Percentiles rank a stretch among this genome's conserved stretches.
Conservation (phyloP, 2,329 filamentous ascomycete species). For the Arthrocladium fulminans region DNA sequence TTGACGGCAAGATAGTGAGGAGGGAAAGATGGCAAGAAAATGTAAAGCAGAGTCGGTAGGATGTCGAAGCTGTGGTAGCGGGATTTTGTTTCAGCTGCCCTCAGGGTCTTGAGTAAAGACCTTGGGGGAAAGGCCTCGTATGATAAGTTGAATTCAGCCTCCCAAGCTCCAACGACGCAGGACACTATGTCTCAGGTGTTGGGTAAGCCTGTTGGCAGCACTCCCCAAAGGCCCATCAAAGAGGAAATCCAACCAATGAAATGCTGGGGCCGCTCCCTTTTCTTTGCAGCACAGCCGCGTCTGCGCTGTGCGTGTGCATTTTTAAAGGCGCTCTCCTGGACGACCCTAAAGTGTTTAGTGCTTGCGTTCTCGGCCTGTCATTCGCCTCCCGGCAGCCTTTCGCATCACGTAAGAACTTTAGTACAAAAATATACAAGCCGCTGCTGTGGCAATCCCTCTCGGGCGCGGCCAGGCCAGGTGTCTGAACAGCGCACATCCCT, state of each 20-base stretch:
- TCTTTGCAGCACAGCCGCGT: background rate
- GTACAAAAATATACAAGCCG: background rate
- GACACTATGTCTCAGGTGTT: background rate
- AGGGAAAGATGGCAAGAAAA: background rate
- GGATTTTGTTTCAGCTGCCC: conserved; percentile 3
- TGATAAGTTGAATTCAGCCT: conserved; percentile 1
- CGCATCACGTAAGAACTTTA: background rate
- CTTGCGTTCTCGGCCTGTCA: background rate
- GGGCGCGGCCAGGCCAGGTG: too few relatives aligned
- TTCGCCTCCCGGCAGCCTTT: background rate
- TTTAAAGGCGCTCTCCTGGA: background rate
- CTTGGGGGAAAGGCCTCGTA: background rate
- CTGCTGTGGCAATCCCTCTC: too few relatives aligned
- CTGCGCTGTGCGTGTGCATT: background rate
- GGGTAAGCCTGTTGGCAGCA: background rate
- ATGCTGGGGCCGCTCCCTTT: background rate
- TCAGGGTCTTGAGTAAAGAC: conserved; percentile 5
- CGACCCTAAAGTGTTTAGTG: background rate
- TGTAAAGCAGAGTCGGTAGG: background rate
- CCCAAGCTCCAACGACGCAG: background rate
- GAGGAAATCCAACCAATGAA: background rate
- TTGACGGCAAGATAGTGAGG: background rate
- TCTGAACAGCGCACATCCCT: too few relatives aligned
- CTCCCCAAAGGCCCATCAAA: background rate
- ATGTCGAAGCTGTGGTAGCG: background rate